A percentile compares a stretch with the other conserved stretches of the same genome.
Evolutionary conservation across 2,329 filamentous ascomycete genomes (phyloP).

Genomic region (Epichloe typhina): DNA sequence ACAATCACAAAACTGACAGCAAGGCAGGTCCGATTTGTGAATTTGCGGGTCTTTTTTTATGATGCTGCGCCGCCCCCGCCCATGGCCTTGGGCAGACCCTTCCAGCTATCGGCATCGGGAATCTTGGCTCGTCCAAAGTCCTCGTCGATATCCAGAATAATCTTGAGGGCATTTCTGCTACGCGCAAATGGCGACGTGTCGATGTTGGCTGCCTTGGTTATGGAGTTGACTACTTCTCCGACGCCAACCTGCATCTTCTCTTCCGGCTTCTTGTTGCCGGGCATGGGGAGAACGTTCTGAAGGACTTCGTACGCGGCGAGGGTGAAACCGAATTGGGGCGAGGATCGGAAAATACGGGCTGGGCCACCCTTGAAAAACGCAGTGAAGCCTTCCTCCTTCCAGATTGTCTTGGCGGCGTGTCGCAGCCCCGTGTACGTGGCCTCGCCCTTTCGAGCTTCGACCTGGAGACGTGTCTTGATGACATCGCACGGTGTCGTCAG

Average conservation of each 20-base stretch:
- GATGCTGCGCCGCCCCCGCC: conserved; percentile 22
- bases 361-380: conserved; percentile 99
- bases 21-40: too few species aligned
- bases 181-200: conserved; percentile 38
- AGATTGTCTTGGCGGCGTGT: conserved; percentile 74
- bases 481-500: conserved; percentile 96
- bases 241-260: conserved; percentile 43
- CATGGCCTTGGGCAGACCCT: conserved; percentile 36
- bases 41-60: neutral
- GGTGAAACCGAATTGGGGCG: conserved; percentile 95
- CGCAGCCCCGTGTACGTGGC: conserved; percentile 74
- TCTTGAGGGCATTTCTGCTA: conserved; percentile 86
- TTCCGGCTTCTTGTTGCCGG: conserved; percentile 47
- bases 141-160: conserved; percentile 87
- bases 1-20: too few species aligned
- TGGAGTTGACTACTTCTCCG: conserved; percentile 45
- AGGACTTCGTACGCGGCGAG: conserved; percentile 90
- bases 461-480: conserved; percentile 96
- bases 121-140: conserved; percentile 71
- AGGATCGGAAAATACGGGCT: conserved; percentile 86
- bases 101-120: conserved; percentile 39
- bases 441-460: conserved; percentile 94
- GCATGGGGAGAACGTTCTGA: conserved; percentile 61
- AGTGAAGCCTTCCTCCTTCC: conserved; percentile 80
- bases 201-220: conserved; percentile 11